Base-by-base conservation (phyloP, 768 basidiomycete genomes). In the Hericium alpestre region DNA sequence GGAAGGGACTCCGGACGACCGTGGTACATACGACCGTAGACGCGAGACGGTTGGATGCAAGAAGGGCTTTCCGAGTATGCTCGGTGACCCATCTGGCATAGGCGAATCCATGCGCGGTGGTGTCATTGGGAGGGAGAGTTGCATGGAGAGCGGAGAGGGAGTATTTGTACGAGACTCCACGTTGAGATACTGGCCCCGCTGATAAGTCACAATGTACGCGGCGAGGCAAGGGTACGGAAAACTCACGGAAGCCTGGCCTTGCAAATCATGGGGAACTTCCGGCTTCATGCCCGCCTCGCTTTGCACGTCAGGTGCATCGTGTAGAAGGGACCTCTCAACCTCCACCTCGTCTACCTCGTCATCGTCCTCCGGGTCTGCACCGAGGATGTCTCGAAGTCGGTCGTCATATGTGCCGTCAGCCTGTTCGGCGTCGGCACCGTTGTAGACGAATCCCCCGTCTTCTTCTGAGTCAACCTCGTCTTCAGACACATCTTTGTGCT, bases 41-140 rank as follows among this genome's bases (percentile, higher is more conserved):
- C 89, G 79, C 27, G 89, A 92, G 6, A 89, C 79, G n/a, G 75
- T 79, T 3, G 86, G 86, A 63, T 87, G 83, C 18, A 89, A 67
- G 66, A 85, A 89, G 12, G 83, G 78, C 40, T 78, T 76, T 3
- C 79, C 71, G 10, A 77, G 65, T 59, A 72, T 76, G 16, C 73
- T 68, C 25, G 72, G 69, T 12, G 65, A 65, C 3, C 68, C 67
- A 39, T 61, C 69, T 38, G 63, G 63, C 43, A 60, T 52, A 18
- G 75, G 75, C n/a, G 76, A 74, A 11, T 65, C 68, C 37, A 74
- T 61, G 43, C 69, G 67, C 18, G 74, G 73, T 32, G 80, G 73
- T 4, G 75, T 73, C 54, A 70, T 59, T 39, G 70, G 63, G 38
- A 72, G 69, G 49, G 65, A 65, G 20, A 61, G 61, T 10, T 65